phyloP scores from a whole-genome alignment of 148 eudicot genomes.

The Dianthus caryophyllus region DNA sequence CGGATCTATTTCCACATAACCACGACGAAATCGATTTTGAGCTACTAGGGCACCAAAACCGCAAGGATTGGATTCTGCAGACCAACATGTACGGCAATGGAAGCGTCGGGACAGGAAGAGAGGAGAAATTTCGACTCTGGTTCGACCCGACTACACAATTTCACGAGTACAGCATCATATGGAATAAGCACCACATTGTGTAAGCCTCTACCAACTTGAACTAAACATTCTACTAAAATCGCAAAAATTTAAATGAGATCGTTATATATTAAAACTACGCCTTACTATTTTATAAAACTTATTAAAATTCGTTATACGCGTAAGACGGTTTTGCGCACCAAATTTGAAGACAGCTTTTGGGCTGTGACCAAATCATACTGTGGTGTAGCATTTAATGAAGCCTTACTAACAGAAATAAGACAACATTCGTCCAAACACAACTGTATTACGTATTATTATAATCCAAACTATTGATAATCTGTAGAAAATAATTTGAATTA shows the following conservation, averaged over 20 bases:
- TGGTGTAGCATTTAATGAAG: conserved; percentile 9
- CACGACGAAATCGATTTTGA: conserved; percentile 95
- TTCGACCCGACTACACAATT: conserved; percentile 71
- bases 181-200: conserved; percentile 89
- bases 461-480: no score
- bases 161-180: conserved; percentile 77
- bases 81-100: conserved; percentile 94
- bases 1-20: conserved; percentile 61
- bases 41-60: conserved; percentile 76
- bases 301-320: no score
- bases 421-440: conserved; percentile 12
- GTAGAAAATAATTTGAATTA: no score
- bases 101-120: conserved; percentile 76
- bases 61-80: conserved; percentile 68
- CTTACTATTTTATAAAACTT: no score
- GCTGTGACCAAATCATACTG: conserved; percentile 5
- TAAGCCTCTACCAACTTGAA: conserved; percentile 30
- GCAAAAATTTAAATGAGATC: no score
- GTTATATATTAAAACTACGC: no score
- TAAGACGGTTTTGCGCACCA: neutral
- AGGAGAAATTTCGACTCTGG: conserved; percentile 83
- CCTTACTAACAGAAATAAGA: neutral
- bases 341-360: neutral
- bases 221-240: no score
- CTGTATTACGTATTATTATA: no score